Evolutionary conservation across 306 rosid species (phyloP).

Genomic region (Quercus suber): DNA sequence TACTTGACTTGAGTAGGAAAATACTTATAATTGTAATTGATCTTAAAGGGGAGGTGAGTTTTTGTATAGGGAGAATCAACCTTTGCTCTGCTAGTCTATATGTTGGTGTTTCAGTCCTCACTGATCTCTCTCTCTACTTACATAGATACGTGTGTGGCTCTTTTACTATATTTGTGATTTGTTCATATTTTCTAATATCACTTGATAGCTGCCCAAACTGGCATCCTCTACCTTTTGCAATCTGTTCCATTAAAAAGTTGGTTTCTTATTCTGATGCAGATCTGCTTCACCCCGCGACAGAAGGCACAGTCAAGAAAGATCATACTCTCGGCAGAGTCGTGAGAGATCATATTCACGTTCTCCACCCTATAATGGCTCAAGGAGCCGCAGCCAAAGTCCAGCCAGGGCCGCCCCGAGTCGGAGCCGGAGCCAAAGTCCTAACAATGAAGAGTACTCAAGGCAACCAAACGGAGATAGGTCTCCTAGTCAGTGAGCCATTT

Average conservation of each 20-base stretch:
- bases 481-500: constrained; percentile 51
- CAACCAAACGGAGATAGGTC: constrained; percentile 57
- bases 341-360: constrained; percentile 64
- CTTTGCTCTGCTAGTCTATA: too few relatives aligned
- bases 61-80: neutral
- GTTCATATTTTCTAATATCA: too few relatives aligned
- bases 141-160: too few relatives aligned
- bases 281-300: constrained; percentile 70
- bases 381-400: constrained; percentile 76
- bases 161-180: neutral
- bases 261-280: constrained; percentile 36
- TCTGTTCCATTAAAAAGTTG: neutral
- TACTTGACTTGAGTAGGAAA: neutral
- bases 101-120: neutral
- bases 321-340: constrained; percentile 48
- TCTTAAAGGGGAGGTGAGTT: neutral
- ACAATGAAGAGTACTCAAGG: constrained; percentile 37
- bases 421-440: constrained; percentile 42
- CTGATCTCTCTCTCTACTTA: neutral
- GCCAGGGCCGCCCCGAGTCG: constrained; percentile 39
- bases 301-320: constrained; percentile 64
- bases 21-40: neutral
- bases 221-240: too few relatives aligned
- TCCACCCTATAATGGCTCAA: constrained; percentile 59
- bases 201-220: too few relatives aligned